Evolutionary conservation across 345 rosid species (phyloP).

Genomic region (Brassica nigra): DNA sequence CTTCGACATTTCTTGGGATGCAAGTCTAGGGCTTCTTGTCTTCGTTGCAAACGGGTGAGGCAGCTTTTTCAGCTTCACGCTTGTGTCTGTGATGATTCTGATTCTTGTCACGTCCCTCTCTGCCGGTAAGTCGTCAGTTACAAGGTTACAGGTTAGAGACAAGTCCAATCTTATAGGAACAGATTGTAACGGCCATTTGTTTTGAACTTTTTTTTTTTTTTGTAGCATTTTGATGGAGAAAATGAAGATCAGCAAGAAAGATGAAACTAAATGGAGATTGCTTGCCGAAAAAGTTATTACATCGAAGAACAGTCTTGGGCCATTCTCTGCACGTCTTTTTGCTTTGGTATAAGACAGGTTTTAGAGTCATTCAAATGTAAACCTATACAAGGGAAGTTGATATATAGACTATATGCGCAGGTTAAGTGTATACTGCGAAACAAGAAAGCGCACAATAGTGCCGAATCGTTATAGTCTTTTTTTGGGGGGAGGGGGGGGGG

Average conservation of each 20-base stretch:
- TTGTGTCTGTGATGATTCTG: conserved; percentile 69
- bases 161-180: not conserved
- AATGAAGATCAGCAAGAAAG: conserved; percentile 72
- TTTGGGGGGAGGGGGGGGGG: no score
- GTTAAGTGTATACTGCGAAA: conserved; percentile 6
- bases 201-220: not conserved
- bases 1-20: conserved; percentile 82
- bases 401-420: not conserved
- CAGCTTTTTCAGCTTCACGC: conserved; percentile 93
- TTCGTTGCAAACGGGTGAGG: conserved; percentile 85
- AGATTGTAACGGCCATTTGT: not conserved
- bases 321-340: conserved; percentile 45
- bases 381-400: not conserved
- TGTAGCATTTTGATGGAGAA: conserved; percentile 67
- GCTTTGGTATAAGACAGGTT: conserved; percentile 31
- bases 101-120: conserved; percentile 82
- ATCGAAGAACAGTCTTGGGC: conserved; percentile 59
- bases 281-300: conserved; percentile 68
- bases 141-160: not conserved
- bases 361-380: not conserved
- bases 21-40: conserved; percentile 68
- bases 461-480: no score
- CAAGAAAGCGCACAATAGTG: conserved; percentile 1
- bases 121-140: conserved; percentile 52
- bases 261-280: conserved; percentile 65